Evolutionary conservation across 257 asterid species (phyloP).

Genomic region (Solanum pinnatisectum): DNA sequence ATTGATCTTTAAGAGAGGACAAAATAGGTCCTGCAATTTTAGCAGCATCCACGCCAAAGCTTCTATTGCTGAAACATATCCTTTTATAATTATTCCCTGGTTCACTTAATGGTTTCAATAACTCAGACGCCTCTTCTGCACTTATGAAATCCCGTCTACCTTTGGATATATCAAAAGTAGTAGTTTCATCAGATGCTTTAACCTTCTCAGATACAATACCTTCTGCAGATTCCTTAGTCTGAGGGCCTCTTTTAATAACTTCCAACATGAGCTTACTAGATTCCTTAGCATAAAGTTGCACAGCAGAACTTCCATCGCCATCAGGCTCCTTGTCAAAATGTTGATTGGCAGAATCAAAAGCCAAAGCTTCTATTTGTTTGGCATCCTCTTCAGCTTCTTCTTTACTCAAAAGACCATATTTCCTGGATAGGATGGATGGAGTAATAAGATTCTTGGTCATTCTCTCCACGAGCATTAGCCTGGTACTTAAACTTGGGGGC

Average conservation of each 20-base stretch:
- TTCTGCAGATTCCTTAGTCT: constrained; percentile 32
- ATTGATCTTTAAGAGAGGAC: constrained; percentile 53
- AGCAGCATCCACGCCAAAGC: constrained; percentile 84
- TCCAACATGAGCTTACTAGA: constrained; percentile 87
- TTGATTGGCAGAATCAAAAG: constrained; percentile 61
- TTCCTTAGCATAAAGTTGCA: constrained; percentile 85
- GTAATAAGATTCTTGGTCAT: constrained; percentile 68
- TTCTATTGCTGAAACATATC: constrained; percentile 86
- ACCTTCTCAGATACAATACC: constrained; percentile 29
- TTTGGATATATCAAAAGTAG: constrained; percentile 72
- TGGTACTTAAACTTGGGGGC: constrained; percentile 69
- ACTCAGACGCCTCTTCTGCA: constrained; percentile 57
- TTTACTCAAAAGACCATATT: constrained; percentile 64
- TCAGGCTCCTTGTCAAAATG: constrained; percentile 67
- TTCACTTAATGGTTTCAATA: constrained; percentile 50
- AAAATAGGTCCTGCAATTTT: constrained; percentile 58
- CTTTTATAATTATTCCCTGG: constrained; percentile 46
- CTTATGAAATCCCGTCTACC: constrained; percentile 54
- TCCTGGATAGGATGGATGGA: constrained; percentile 77
- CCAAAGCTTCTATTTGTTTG: constrained; percentile 55
- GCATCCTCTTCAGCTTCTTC: constrained; percentile 79
- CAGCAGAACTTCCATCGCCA: constrained; percentile 88
- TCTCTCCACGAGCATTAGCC: constrained; percentile 66
- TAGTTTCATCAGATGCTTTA: constrained; percentile 30
- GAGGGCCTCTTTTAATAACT: constrained; percentile 70